Conservation (phyloP, 2,329 filamentous ascomycete genomes). For the Cercospora citrullina region DNA sequence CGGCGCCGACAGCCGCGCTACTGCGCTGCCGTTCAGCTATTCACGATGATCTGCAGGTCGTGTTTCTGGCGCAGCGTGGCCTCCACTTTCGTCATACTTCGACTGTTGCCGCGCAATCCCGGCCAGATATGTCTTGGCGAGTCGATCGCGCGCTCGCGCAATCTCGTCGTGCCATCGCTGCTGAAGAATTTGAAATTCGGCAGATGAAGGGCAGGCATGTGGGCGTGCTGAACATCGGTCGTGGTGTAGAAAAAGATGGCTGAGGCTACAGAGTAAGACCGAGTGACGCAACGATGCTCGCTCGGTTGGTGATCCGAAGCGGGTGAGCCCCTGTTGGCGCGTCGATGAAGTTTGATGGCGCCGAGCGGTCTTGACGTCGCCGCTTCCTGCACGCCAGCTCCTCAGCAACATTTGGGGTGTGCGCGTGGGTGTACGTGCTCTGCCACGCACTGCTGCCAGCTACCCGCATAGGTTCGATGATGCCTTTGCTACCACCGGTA, state of each 20-base stretch:
- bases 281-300: not conserved
- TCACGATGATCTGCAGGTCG: not conserved
- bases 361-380: conserved; percentile 11
- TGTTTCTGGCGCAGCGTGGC: conserved; percentile 4
- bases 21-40: not conserved
- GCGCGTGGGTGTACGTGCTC: conserved; percentile 4
- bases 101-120: conserved; percentile 6
- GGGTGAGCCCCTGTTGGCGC: conserved; percentile 4
- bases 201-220: not conserved
- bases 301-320: not conserved
- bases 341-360: not conserved
- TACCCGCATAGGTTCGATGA: not conserved
- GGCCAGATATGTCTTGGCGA: conserved; percentile 4
- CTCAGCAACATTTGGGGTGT: not conserved
- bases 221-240: not conserved
- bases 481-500: not conserved
- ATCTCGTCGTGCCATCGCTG: not conserved
- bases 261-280: not conserved
- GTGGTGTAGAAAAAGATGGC: not conserved
- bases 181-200: not conserved
- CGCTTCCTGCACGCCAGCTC: conserved; percentile 3
- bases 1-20: conserved; percentile 5
- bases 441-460: not conserved
- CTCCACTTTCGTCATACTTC: conserved; percentile 6
- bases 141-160: not conserved